Evolutionary conservation across 176 grass and related monocot species (phyloP).

Genomic region (Oryza australiensis): DNA sequence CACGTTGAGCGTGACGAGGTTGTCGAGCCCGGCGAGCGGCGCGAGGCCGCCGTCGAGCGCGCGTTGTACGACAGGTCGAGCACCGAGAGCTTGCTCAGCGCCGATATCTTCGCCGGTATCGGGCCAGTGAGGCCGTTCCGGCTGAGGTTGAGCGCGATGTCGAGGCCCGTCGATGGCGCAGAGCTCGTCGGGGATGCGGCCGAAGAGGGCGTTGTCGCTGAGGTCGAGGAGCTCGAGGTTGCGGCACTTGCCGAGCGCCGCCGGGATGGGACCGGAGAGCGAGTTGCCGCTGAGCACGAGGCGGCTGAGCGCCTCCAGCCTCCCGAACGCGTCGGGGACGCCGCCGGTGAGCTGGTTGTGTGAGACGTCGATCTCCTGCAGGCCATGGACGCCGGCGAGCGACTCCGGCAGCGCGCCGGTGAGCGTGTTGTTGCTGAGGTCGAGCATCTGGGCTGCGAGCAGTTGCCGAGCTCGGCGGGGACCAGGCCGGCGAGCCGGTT

Average conservation of each 20-base stretch:
- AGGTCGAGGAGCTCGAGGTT: conserved; percentile 80
- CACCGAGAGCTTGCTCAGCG: conserved; percentile 72
- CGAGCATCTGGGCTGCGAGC: conserved; percentile 85
- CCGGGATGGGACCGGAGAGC: conserved; percentile 58
- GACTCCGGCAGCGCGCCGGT: conserved; percentile 55
- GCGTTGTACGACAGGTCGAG: conserved; percentile 87
- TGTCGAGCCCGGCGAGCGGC: conserved; percentile 66
- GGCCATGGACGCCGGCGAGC: conserved; percentile 44
- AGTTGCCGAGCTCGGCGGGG: conserved; percentile 59
- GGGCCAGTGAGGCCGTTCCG: conserved; percentile 60
- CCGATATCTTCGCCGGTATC: conserved; percentile 62
- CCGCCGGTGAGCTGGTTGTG: conserved; percentile 55
- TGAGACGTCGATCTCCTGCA: conserved; percentile 79
- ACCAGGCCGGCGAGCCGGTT: conserved; percentile 69
- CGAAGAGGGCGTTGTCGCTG: conserved; percentile 64
- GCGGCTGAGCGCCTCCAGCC: conserved; percentile 51
- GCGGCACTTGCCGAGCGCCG: conserved; percentile 64
- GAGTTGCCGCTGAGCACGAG: conserved; percentile 69
- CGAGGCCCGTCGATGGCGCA: conserved; percentile 62
- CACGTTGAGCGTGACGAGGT: conserved; percentile 86
- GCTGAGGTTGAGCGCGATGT: conserved; percentile 87
- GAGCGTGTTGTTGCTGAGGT: conserved; percentile 83
- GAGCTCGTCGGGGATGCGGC: conserved; percentile 65
- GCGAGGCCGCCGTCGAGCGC: conserved; percentile 58
- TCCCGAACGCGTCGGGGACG: conserved; percentile 52